These are phyloP conservation scores for Fomitopsis serialis DNA, from an alignment of 768 basidiomycete species.

Conservation along the genomic window DNA sequence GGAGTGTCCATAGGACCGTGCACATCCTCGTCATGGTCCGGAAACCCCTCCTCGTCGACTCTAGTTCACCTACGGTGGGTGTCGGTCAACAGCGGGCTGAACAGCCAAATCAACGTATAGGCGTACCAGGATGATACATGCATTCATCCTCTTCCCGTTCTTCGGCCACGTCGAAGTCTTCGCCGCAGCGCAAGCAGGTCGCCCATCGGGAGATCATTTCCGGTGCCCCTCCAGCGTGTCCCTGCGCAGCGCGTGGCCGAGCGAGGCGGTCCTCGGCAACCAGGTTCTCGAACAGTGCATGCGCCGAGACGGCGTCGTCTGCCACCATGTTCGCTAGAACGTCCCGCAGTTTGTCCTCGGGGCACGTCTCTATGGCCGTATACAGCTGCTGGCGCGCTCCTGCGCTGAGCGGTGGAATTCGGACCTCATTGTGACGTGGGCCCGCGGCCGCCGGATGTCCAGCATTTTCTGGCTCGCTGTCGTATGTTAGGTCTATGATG, in stretches of 20 bases:
- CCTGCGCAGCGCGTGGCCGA: too few relatives aligned
- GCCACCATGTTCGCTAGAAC: slow-evolving; percentile 34
- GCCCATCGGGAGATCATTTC: slow-evolving; percentile 38
- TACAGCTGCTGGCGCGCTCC: slow-evolving; percentile 38
- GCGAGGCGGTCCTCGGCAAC: slow-evolving; percentile 21
- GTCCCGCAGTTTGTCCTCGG: slow-evolving; percentile 39
- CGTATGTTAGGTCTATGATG: background rate
- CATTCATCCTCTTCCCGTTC: slow-evolving; percentile 38
- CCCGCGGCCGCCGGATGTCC: background rate
- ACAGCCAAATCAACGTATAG: background rate
- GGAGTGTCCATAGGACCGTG: slow-evolving; percentile 43
- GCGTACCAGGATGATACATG: slow-evolving; percentile 45
- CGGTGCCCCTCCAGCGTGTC: background rate
- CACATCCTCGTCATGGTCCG: slow-evolving; percentile 42
- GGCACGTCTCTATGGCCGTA: slow-evolving; percentile 35
- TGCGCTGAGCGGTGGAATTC: slow-evolving; percentile 29
- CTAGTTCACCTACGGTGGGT: slow-evolving; percentile 33
- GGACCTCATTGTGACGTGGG: background rate
- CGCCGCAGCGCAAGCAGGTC: slow-evolving; percentile 40
- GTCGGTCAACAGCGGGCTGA: background rate
- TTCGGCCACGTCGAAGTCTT: slow-evolving; percentile 39
- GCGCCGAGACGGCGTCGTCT: slow-evolving; percentile 35
- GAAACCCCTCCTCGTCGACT: slow-evolving; percentile 34
- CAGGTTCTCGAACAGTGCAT: slow-evolving; percentile 38
- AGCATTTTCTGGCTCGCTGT: background rate